Evolutionary conservation across 1,284 basidiomycete genomes (phyloP).

Genomic region (Phylloporus gajari): DNA sequence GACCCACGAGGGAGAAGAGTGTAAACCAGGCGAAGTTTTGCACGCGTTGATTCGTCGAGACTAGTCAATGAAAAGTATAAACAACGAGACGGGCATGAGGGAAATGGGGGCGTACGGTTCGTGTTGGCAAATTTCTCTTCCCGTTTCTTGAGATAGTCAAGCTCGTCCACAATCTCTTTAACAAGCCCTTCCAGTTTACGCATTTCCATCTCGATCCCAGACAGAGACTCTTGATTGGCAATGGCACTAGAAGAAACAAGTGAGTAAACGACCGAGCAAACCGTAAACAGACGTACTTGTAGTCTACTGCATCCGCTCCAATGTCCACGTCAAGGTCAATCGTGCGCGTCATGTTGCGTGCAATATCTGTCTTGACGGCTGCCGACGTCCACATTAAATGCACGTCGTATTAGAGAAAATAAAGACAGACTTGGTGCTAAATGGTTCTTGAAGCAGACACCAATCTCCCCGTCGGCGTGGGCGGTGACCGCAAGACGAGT

Average conservation of each 20-base stretch:
- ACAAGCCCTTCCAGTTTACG: conserved; percentile 94
- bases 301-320: conserved; percentile 97
- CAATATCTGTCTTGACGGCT: conserved; percentile 35
- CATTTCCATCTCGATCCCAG: conserved; percentile 97
- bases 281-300: conserved; percentile 75
- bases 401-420: neutral
- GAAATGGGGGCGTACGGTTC: conserved; percentile 73
- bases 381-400: neutral
- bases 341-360: conserved; percentile 63
- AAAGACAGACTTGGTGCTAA: conserved; percentile 74
- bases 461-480: conserved; percentile 93
- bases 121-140: conserved; percentile 93
- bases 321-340: conserved; percentile 97
- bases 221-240: conserved; percentile 97
- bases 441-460: conserved; percentile 92
- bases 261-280: conserved; percentile 1
- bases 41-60: conserved; percentile 91
- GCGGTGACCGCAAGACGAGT: conserved; percentile 94
- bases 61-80: conserved; percentile 54
- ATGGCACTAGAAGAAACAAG: conserved; percentile 75
- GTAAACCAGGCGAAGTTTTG: conserved; percentile 94
- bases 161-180: conserved; percentile 94
- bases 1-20: conserved; percentile 78
- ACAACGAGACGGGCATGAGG: conserved; percentile 2
- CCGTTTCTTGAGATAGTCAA: conserved; percentile 90